Base-by-base conservation (phyloP, 345 rosid genomes). In the Corchorus capsularis region DNA sequence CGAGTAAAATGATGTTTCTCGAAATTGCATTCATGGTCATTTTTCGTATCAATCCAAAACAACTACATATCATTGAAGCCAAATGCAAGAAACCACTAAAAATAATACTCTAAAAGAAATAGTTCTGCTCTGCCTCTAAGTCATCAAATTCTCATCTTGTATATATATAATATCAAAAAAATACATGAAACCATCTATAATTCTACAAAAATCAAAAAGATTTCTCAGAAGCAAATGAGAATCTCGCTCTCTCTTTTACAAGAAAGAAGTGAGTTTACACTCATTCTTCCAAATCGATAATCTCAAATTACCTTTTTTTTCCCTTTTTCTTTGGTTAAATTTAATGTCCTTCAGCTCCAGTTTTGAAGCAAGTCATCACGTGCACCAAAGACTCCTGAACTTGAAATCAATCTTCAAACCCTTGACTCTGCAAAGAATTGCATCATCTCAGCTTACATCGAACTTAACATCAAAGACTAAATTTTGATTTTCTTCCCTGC, bases 341-440 rank as follows among this genome's bases (percentile, higher is more conserved):
- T 35, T 4, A n/a, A 35, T 37, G 22, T 11, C 49, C 43, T 50
- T 2, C 14, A 32, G 57, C 59, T 69, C 57, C 59, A 32, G 1
- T 16, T 46, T 14, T 32, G 41, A 61, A 32, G 37, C 43, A 34
- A 34, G 65, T 61, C 7, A 12, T 9, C 10, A 34, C 41, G 15
- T 27, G 72, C 3, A 49, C 72, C 56, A 69, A 69, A 8, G 14
- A 53, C 46, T 5, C 62, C 11, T 70, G 32, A 35, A 52, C 35
- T 70, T 54, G 61, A 7, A 10, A 53, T 35, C 15, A 53, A 53
- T 53, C 74, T 70, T 69, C 73, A 69, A 53, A 37, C 62, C 49
- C 49, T 70, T 53, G 74, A 70, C 53, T 53, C 74, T 70, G 62
- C 62, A 70, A 53, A 17, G 16, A 70, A n/a, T 35, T 52, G 13